Percentiles rank a stretch among this genome's conserved stretches.
These are phyloP conservation scores for Pythium dissimile DNA, from an alignment of 352 stramenopile genomes.

Conservation along the genomic window DNA sequence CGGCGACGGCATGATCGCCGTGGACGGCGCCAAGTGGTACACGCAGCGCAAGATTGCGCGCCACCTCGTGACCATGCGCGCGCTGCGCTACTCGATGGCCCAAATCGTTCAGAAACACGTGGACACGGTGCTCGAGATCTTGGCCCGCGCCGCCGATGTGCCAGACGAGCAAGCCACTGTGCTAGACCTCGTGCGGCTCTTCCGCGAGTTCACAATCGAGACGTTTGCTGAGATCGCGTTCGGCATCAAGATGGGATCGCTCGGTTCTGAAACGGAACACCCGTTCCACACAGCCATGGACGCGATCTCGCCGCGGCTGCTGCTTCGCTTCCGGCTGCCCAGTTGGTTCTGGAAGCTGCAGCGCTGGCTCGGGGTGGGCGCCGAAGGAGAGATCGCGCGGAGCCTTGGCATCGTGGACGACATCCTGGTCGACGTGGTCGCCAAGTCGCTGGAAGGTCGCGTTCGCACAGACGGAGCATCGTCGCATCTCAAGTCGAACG, in stretches of 20 bases:
- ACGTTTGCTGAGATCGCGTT: slow-evolving; percentile 38
- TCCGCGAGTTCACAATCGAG: slow-evolving; percentile 32
- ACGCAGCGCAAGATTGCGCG: slow-evolving; percentile 26
- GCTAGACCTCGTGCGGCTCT: slow-evolving; percentile 22
- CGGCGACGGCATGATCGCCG: slow-evolving; percentile 32
- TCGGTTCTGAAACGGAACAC: slow-evolving; percentile 15
- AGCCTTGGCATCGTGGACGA: slow-evolving; percentile 22
- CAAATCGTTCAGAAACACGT: slow-evolving; percentile 22
- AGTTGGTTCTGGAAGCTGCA: slow-evolving; percentile 35
- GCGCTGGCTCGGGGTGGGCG: slow-evolving; percentile 21
- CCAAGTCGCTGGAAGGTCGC: slow-evolving; percentile 20
- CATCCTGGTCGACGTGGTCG: slow-evolving; percentile 26
- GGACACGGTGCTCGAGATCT: slow-evolving; percentile 18
- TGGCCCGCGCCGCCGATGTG: not conserved
- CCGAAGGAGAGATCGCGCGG: slow-evolving; percentile 20
- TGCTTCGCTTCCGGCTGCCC: slow-evolving; percentile 22
- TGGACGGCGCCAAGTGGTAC: slow-evolving; percentile 25
- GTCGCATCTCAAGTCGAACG: not conserved
- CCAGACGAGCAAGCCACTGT: not conserved
- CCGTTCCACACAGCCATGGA: slow-evolving; percentile 31
- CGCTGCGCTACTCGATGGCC: slow-evolving; percentile 24
- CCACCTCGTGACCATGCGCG: slow-evolving; percentile 27
- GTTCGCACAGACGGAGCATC: slow-evolving; percentile 5
- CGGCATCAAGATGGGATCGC: slow-evolving; percentile 27
- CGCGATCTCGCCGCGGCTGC: slow-evolving; percentile 6